These are phyloP conservation scores for Candida takata DNA, from an alignment of 805 yeast genomes.

Conservation along the genomic window DNA sequence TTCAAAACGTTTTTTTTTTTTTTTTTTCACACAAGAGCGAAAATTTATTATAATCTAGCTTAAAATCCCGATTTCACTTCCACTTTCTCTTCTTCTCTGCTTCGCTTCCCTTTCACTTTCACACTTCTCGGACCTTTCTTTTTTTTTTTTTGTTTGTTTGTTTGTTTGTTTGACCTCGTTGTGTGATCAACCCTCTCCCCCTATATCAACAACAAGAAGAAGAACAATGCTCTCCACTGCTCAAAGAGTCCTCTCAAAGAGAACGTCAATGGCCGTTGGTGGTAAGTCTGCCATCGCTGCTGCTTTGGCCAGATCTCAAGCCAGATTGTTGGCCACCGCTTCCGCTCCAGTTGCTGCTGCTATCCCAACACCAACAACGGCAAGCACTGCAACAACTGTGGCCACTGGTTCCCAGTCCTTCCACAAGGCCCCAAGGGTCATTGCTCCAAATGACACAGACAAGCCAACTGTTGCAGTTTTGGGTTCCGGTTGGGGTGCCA, in stretches of 20 bases:
- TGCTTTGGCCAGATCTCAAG: not conserved
- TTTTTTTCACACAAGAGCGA: too few species aligned
- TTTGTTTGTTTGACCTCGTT: too few species aligned
- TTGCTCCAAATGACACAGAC: slow-evolving; percentile 26
- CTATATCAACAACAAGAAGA: too few species aligned
- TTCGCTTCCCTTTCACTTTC: too few species aligned
- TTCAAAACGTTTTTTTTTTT: too few species aligned
- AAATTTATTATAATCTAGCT: too few species aligned
- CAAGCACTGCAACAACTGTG: not conserved
- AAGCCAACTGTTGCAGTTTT: slow-evolving; percentile 50
- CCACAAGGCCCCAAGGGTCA: slow-evolving; percentile 32
- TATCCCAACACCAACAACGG: not conserved
- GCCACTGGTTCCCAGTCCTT: slow-evolving; percentile 29
- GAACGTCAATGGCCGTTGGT: not conserved
- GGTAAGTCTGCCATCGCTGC: not conserved
- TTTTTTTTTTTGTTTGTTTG: too few species aligned
- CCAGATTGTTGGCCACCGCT: not conserved
- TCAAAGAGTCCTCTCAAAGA: slow-evolving; percentile 2
- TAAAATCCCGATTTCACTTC: too few species aligned
- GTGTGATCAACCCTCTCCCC: too few species aligned
- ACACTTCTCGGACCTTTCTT: too few species aligned
- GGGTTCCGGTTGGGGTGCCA: slow-evolving; percentile 95
- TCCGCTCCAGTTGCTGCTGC: not conserved
- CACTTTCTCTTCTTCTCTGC: too few species aligned
- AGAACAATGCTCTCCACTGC: slow-evolving; percentile 3